phyloP scores from a whole-genome alignment of 2,329 filamentous ascomycete species.

The Neofusicoccum cordaticola region DNA sequence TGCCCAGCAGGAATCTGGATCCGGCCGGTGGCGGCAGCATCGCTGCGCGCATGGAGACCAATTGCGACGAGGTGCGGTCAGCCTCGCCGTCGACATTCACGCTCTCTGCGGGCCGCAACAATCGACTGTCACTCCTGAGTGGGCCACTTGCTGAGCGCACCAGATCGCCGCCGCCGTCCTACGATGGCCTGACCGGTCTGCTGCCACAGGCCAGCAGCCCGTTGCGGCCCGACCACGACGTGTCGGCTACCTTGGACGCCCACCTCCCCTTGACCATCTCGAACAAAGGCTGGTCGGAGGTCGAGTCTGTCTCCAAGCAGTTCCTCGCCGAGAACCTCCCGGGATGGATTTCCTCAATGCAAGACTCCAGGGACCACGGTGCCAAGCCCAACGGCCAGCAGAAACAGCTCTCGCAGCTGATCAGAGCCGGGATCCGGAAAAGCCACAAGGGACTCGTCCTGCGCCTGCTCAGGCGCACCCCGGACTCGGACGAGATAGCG shows the following conservation, averaged over 20 bases:
- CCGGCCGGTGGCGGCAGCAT: neutral
- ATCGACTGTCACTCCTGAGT: constrained; percentile 5
- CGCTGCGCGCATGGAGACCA: constrained; percentile 5
- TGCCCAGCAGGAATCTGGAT: neutral
- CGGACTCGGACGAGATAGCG: neutral
- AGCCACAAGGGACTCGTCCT: constrained; percentile 34
- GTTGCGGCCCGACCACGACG: neutral
- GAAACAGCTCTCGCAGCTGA: constrained; percentile 26
- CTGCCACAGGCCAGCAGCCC: neutral
- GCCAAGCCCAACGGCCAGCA: constrained; percentile 24
- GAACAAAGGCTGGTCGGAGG: constrained; percentile 2
- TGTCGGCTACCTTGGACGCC: neutral
- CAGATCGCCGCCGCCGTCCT: constrained; percentile 2
- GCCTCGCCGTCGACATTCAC: constrained; percentile 7
- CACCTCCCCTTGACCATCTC: neutral
- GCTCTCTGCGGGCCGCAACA: constrained; percentile 5
- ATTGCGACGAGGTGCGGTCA: neutral
- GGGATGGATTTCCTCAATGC: neutral
- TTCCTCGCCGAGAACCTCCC: constrained; percentile 8
- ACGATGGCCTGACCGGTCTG: neutral
- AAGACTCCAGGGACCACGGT: neutral
- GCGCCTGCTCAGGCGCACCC: constrained; percentile 29
- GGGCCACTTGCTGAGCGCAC: neutral
- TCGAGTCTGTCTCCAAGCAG: constrained; percentile 4
- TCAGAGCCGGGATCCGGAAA: constrained; percentile 33